Conservation (phyloP, 208 protist species). For the Crithidia brevicula region DNA sequence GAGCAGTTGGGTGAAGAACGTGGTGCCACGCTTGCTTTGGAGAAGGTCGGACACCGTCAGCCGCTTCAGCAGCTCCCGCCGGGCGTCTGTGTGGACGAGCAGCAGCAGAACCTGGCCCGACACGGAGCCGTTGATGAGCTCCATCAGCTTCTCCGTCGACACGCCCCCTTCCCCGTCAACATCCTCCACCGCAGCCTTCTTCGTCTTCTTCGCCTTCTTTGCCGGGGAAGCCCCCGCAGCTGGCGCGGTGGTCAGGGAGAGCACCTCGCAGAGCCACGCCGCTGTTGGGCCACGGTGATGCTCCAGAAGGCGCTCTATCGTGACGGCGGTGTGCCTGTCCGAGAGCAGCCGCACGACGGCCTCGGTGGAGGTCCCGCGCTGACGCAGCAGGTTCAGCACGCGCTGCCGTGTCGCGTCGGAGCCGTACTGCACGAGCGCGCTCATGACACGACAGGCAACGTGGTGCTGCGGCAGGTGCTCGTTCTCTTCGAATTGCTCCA, state of each 20-base stretch:
- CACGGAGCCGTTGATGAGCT: conserved; percentile 73
- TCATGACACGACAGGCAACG: conserved; percentile 86
- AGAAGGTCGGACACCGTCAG: conserved; percentile 57
- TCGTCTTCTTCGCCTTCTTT: conserved; percentile 33
- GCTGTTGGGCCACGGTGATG: conserved; percentile 43
- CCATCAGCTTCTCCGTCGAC: conserved; percentile 48
- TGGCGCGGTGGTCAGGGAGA: conserved; percentile 35
- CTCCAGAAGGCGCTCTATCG: conserved; percentile 74
- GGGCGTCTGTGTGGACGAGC: conserved; percentile 45
- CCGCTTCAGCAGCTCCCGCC: conserved; percentile 45
- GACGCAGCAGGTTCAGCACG: conserved; percentile 73
- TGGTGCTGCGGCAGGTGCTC: conserved; percentile 77
- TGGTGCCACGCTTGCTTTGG: conserved; percentile 69
- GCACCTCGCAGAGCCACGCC: conserved; percentile 69
- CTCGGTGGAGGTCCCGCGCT: conserved; percentile 54
- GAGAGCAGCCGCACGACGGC: conserved; percentile 54
- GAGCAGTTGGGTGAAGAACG: conserved; percentile 69
- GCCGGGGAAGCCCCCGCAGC: not conserved
- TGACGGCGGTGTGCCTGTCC: conserved; percentile 80
- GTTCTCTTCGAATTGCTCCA: conserved; percentile 83
- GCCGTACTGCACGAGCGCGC: conserved; percentile 73
- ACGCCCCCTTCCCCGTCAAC: conserved; percentile 12
- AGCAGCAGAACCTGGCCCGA: conserved; percentile 70
- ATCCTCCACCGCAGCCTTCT: conserved; percentile 10
- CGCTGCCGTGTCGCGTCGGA: conserved; percentile 38